Evolutionary conservation across 345 rosid genomes (phyloP).

Genomic region (Populus deltoides): DNA sequence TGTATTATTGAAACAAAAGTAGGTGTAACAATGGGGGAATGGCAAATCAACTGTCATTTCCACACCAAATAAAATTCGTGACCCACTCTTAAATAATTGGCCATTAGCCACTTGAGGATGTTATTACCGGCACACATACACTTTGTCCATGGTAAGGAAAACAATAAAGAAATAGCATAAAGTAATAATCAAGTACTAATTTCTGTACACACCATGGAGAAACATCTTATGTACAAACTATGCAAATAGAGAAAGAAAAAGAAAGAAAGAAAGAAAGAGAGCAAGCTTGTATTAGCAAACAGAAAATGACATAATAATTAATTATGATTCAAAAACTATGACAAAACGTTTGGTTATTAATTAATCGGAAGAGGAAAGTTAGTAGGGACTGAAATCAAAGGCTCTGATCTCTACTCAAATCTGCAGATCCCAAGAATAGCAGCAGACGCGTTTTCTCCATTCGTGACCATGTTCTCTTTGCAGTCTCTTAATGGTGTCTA

Average conservation of each 20-base stretch:
- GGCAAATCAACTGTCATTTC: too few species aligned
- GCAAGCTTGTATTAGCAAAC: neutral
- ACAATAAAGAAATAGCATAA: neutral
- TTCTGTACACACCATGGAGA: neutral
- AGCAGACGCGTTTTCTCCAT: constrained; percentile 31
- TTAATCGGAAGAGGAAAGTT: neutral
- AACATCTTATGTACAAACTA: neutral
- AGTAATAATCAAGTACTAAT: neutral
- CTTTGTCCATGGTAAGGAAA: neutral
- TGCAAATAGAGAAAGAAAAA: neutral
- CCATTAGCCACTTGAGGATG: neutral
- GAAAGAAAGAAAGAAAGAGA: neutral
- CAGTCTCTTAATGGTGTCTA: constrained; percentile 33
- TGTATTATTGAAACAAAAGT: too few species aligned
- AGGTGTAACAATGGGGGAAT: too few species aligned
- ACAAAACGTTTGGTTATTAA: constrained; percentile 10
- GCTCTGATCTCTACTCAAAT: constrained; percentile 34
- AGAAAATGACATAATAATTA: neutral
- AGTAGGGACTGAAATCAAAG: constrained; percentile 18
- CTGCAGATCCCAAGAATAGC: constrained; percentile 28
- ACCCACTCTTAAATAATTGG: neutral
- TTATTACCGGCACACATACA: neutral
- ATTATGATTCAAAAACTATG: neutral
- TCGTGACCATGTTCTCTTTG: constrained; percentile 22
- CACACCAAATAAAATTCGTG: too few species aligned